Percentiles rank a stretch among this genome's conserved stretches.
Conservation (phyloP, 352 stramenopile species). For the Pythium oligandrum region DNA sequence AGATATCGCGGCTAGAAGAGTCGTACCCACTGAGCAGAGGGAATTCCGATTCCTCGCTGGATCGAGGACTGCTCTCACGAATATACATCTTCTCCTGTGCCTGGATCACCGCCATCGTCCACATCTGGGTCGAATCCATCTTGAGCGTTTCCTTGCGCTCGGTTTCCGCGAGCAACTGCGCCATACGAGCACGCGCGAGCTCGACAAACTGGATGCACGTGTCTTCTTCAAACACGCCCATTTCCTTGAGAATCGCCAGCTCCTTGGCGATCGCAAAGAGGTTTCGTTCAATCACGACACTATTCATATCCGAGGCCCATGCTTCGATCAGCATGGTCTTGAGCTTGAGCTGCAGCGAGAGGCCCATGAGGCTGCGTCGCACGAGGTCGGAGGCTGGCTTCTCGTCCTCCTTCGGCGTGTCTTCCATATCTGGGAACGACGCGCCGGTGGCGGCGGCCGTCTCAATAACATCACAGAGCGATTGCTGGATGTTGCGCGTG, state of each 20-base stretch:
- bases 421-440: slow-evolving; percentile 1
- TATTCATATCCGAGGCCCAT: slow-evolving; percentile 84
- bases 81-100: slow-evolving; percentile 43
- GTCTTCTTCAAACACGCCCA: slow-evolving; percentile 70
- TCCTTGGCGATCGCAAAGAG: slow-evolving; percentile 80
- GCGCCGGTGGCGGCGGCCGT: slow-evolving; percentile 7
- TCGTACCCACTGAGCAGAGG: slow-evolving; percentile 60
- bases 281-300: slow-evolving; percentile 82
- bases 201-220: slow-evolving; percentile 76
- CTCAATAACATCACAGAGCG: slow-evolving; percentile 19
- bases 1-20: slow-evolving; percentile 60
- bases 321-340: slow-evolving; percentile 83
- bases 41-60: slow-evolving; percentile 43
- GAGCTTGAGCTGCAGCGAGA: slow-evolving; percentile 79
- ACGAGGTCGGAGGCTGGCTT: slow-evolving; percentile 22
- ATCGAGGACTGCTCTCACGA: slow-evolving; percentile 29
- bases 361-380: slow-evolving; percentile 65
- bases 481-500: slow-evolving; percentile 18
- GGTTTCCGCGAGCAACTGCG: slow-evolving; percentile 51
- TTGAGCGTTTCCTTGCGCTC: slow-evolving; percentile 56
- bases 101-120: slow-evolving; percentile 72
- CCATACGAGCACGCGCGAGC: slow-evolving; percentile 62
- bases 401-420: slow-evolving; percentile 17
- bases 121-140: slow-evolving; percentile 67
- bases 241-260: slow-evolving; percentile 66